A percentile compares a stretch with the other conserved stretches of the same genome.
Evolutionary conservation across 768 basidiomycete species (phyloP).

Genomic region (Termitomyces sp.): DNA sequence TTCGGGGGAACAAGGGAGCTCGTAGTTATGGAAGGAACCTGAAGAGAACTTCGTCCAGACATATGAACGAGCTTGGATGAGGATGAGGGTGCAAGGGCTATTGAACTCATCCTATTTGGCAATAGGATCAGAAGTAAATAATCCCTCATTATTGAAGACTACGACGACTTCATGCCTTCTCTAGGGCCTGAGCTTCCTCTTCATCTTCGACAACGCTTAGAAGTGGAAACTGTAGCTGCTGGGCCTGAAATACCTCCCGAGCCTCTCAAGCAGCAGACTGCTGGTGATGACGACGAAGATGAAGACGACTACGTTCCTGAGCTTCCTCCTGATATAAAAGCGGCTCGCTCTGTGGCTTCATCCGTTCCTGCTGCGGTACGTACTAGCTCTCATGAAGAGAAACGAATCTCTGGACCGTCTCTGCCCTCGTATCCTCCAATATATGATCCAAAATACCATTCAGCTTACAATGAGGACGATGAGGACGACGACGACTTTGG

Average conservation of each 20-base stretch:
- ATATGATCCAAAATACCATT: constrained; percentile 26
- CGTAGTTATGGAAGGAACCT: constrained; percentile 23
- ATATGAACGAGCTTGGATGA: constrained; percentile 14
- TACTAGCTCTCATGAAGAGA: constrained; percentile 24
- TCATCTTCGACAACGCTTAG: constrained; percentile 33
- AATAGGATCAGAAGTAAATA: constrained; percentile 5
- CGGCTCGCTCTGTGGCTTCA: constrained; percentile 32
- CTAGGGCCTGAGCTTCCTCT: constrained; percentile 59
- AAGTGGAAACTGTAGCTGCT: constrained; percentile 14
- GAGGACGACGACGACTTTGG: constrained; percentile 82
- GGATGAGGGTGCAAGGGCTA: background rate
- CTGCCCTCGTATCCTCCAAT: constrained; percentile 39
- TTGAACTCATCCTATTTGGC: constrained; percentile 8
- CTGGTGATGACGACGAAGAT: constrained; percentile 29
- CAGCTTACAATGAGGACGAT: constrained; percentile 36
- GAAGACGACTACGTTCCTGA: constrained; percentile 73
- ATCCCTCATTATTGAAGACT: constrained; percentile 1
- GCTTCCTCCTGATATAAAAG: constrained; percentile 68
- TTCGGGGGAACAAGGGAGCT: constrained; percentile 23
- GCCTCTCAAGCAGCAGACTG: constrained; percentile 21
- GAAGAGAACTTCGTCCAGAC: constrained; percentile 32
- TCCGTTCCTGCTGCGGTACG: constrained; percentile 19
- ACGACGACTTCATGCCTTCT: constrained; percentile 34
- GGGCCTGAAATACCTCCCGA: constrained; percentile 29
- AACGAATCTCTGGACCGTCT: constrained; percentile 50